Conservation (phyloP, 164 flowering plant genomes). For the Chimonanthus praecox region DNA sequence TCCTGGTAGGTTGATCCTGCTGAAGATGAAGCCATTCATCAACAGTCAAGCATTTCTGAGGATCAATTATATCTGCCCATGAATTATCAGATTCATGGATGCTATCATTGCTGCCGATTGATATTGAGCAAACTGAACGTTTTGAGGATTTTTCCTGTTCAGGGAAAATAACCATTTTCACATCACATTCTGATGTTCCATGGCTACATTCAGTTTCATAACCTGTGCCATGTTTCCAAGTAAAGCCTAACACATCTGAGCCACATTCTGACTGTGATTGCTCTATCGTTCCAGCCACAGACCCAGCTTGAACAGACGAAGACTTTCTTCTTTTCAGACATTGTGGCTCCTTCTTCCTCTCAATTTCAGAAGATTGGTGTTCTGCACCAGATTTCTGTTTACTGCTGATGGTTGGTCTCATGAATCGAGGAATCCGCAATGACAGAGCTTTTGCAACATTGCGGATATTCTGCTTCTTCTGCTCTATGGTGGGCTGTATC, state of each 20-base stretch:
- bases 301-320: constrained; percentile 31
- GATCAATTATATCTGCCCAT: constrained; percentile 6
- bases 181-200: constrained; percentile 36
- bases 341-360: constrained; percentile 10
- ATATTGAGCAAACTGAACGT: constrained; percentile 11
- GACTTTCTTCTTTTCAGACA: constrained; percentile 25
- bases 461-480: constrained; percentile 4
- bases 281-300: constrained; percentile 32
- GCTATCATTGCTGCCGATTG: constrained; percentile 6
- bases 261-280: constrained; percentile 27
- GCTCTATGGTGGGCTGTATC: constrained; percentile 13
- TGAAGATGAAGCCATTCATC: constrained; percentile 33
- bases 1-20: constrained; percentile 16
- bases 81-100: constrained; percentile 4
- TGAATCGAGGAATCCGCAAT: constrained; percentile 42
- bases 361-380: constrained; percentile 11
- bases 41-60: constrained; percentile 16
- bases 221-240: constrained; percentile 25
- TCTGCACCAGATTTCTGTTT: constrained; percentile 30
- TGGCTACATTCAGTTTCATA: constrained; percentile 37
- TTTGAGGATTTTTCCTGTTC: constrained; percentile 16
- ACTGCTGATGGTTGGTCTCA: constrained; percentile 60
- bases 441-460: constrained; percentile 16
- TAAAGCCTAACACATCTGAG: constrained; percentile 36
- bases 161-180: constrained; percentile 23